phyloP scores from a whole-genome alignment of 352 stramenopile species.

The Globisporangium paddicum region DNA sequence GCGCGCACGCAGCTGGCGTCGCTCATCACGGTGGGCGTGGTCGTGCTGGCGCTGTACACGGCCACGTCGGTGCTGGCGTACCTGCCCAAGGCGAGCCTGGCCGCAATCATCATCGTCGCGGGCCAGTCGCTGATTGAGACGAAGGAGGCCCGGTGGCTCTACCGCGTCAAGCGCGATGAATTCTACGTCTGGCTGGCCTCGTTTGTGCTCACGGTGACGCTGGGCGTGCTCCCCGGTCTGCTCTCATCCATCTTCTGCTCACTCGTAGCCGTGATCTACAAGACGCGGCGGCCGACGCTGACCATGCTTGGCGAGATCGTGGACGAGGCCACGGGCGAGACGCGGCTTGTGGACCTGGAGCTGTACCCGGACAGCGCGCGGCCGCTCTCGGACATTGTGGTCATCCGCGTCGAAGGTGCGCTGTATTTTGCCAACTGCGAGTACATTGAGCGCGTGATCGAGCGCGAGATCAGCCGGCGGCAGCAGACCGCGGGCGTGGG shows the following conservation, averaged over 20 bases:
- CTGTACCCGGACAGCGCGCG: slow-evolving; percentile 33
- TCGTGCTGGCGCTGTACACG: slow-evolving; percentile 80
- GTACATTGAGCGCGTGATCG: slow-evolving; percentile 45
- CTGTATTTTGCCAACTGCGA: slow-evolving; percentile 67
- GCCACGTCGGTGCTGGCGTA: slow-evolving; percentile 80
- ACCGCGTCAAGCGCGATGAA: slow-evolving; percentile 52
- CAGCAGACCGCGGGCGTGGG: slow-evolving; percentile 32
- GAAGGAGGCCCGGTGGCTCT: slow-evolving; percentile 80
- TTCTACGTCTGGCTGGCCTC: slow-evolving; percentile 58
- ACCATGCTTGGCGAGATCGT: slow-evolving; percentile 40
- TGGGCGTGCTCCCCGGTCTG: slow-evolving; percentile 44
- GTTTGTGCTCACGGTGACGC: slow-evolving; percentile 43
- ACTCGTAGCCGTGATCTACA: slow-evolving; percentile 53
- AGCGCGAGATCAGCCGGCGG: slow-evolving; percentile 39
- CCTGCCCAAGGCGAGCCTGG: slow-evolving; percentile 80
- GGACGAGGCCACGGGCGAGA: slow-evolving; percentile 27
- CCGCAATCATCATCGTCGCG: slow-evolving; percentile 87
- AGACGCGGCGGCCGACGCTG: slow-evolving; percentile 40
- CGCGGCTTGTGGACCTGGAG: slow-evolving; percentile 39
- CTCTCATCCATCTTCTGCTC: slow-evolving; percentile 54
- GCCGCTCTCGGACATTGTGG: slow-evolving; percentile 37
- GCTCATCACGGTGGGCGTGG: slow-evolving; percentile 78
- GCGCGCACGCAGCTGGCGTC: slow-evolving; percentile 79
- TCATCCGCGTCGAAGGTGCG: slow-evolving; percentile 48
- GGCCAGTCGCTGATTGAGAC: slow-evolving; percentile 87